Conservation (phyloP, 2,329 filamentous ascomycete species). For the Alternaria tenuissima region DNA sequence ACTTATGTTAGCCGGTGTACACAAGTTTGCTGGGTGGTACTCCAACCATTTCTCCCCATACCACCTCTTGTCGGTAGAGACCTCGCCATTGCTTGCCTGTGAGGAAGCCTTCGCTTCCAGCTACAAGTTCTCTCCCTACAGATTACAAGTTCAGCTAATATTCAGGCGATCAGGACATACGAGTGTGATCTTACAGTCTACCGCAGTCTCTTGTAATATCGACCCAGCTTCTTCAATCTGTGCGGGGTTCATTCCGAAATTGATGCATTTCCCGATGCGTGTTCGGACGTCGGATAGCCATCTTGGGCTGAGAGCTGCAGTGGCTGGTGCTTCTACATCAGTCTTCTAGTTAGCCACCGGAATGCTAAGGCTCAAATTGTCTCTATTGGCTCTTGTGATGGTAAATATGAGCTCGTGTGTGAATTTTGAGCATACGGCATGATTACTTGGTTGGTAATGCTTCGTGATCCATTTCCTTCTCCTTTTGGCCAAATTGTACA, state of each 20-base stretch:
- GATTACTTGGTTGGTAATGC: not conserved
- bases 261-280: conserved; percentile 77
- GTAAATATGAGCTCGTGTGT: not conserved
- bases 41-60: conserved; percentile 84
- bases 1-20: conserved; percentile 37
- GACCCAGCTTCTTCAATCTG: conserved; percentile 67
- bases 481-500: not conserved
- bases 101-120: conserved; percentile 78
- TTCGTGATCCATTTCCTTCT: no score
- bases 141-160: not conserved
- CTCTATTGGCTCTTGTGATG: not conserved
- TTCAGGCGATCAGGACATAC: no score
- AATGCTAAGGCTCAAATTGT: not conserved
- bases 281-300: conserved; percentile 75
- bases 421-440: not conserved
- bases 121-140: conserved; percentile 68
- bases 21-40: not conserved
- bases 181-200: conserved; percentile 62
- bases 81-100: conserved; percentile 69
- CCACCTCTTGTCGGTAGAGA: conserved; percentile 71
- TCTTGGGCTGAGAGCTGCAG: conserved; percentile 53
- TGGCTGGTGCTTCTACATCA: conserved; percentile 3
- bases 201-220: conserved; percentile 67
- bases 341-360: not conserved
- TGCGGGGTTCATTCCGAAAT: conserved; percentile 70